Base-by-base conservation (phyloP, 202 grass and related monocot genomes). In the Cymbopogon flexuosus region DNA sequence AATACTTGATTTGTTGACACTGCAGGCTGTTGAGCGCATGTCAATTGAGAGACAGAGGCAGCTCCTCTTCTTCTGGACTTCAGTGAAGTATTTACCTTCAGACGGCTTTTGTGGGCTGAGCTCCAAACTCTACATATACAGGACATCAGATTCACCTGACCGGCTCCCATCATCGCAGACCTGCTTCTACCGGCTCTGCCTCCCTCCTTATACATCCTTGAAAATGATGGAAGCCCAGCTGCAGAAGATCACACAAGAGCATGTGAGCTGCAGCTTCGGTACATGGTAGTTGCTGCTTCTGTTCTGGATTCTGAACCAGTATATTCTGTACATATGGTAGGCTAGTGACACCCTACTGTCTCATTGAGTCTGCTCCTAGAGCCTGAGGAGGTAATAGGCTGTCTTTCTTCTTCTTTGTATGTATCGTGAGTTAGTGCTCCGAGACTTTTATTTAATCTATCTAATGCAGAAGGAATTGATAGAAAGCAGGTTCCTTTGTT, bases 21-120 rank as follows among this genome's bases (percentile, higher is more conserved):
- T 11, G 47, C 84, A 97, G 94, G 87, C 83, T 42, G 87, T 97
- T 0, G 94, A 93, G 77, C 70, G 86, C 77, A 92, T 97, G 94
- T 33, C 87, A 30, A 46, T 87, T 3, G 94, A 97, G 75, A 86
- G 83, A 73, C 85, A 90, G 81, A 94, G 94, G 79, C 79, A 83
- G 16, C 87, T 97, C 12, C 81, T 97, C 65, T 97, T 92, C 81
- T 97, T 97, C 70, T 97, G 94, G 94, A 99, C 92, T n/a, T 99
- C 96, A 46, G 87, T 99, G 22, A 99, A 87, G 68, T 99, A 90
- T 80, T 86, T 99, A 35, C 96, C 96, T n/a, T 78, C 90, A 0
- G 96, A 99, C 56, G 92, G 96, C n/a, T 99, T 99, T 68, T 41
- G 87, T 69, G 96, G 92, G 63, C 76, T 99, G 87, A 76, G 81